These are phyloP conservation scores for Nemania abortiva DNA, from an alignment of 2,329 filamentous ascomycete species.

Conservation along the genomic window DNA sequence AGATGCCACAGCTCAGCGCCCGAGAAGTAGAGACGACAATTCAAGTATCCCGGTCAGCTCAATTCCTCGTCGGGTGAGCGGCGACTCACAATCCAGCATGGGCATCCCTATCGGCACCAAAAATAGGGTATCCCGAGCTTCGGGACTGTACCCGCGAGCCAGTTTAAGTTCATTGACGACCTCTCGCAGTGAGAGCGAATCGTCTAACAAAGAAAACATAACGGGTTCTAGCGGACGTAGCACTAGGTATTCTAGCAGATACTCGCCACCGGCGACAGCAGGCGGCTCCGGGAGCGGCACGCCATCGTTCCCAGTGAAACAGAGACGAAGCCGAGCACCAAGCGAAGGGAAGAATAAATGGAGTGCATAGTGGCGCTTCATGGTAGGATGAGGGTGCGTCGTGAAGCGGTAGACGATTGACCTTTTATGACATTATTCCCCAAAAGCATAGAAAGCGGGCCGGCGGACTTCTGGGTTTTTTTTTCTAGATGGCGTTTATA, in stretches of 20 bases:
- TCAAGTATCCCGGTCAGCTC: constrained; percentile 43
- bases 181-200: constrained; percentile 46
- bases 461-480: constrained; percentile 10
- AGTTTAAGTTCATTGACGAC: constrained; percentile 35
- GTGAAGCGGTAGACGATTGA: neutral
- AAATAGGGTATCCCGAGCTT: constrained; percentile 42
- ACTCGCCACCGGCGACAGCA: constrained; percentile 38
- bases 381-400: constrained; percentile 27
- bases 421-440: constrained; percentile 11
- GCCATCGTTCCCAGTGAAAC: constrained; percentile 38
- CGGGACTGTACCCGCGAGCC: constrained; percentile 43
- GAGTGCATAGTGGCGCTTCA: constrained; percentile 41
- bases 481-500: constrained; percentile 26
- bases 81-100: constrained; percentile 37
- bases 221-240: constrained; percentile 32
- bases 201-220: constrained; percentile 49
- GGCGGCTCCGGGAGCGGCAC: constrained; percentile 18
- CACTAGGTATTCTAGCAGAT: constrained; percentile 38
- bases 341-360: constrained; percentile 47
- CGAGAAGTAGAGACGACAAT: constrained; percentile 45
- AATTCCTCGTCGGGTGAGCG: constrained; percentile 45
- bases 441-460: constrained; percentile 24
- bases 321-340: constrained; percentile 44
- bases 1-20: constrained; percentile 49
- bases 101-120: constrained; percentile 34